A percentile compares a stretch with the other conserved stretches of the same genome.
These are phyloP conservation scores for Passiflora organensis DNA, from an alignment of 345 rosid genomes.

Conservation along the genomic window DNA sequence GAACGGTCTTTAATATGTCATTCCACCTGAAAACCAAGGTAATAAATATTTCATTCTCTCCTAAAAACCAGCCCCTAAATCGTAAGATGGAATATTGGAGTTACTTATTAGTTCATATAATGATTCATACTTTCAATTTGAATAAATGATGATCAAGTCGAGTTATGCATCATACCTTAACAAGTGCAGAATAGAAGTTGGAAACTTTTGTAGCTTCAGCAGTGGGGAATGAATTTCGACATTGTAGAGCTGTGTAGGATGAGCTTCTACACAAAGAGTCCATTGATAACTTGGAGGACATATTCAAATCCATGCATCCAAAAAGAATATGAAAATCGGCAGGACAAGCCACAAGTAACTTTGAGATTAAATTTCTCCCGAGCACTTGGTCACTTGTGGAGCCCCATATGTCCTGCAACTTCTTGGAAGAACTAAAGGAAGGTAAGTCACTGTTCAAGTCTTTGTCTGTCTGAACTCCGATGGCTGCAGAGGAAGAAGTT, in stretches of 20 bases:
- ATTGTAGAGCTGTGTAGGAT: slow-evolving; percentile 19
- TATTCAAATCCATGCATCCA: slow-evolving; percentile 37
- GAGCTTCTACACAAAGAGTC: slow-evolving; percentile 24
- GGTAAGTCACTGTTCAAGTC: slow-evolving; percentile 18
- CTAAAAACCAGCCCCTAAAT: too few species aligned
- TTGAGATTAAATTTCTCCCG: slow-evolving; percentile 47
- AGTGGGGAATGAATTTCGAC: slow-evolving; percentile 21
- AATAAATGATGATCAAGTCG: neutral
- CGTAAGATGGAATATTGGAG: too few species aligned
- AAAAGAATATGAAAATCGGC: slow-evolving; percentile 56
- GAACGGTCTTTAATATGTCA: too few species aligned
- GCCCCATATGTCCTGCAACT: slow-evolving; percentile 61
- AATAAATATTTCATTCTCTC: too few species aligned
- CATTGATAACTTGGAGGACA: slow-evolving; percentile 23
- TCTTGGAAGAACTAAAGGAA: slow-evolving; percentile 36
- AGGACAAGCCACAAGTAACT: slow-evolving; percentile 54
- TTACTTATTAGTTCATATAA: too few species aligned
- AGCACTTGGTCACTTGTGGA: slow-evolving; percentile 33
- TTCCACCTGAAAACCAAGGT: too few species aligned
- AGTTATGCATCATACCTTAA: slow-evolving; percentile 36
- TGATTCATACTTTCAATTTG: too few species aligned
- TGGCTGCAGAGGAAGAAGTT: slow-evolving; percentile 43
- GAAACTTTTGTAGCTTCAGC: slow-evolving; percentile 52
- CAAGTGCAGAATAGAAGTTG: slow-evolving; percentile 40
- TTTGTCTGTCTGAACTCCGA: slow-evolving; percentile 67